Conservation (phyloP, 768 basidiomycete species). For the Porpolomopsis calyptriformis region DNA sequence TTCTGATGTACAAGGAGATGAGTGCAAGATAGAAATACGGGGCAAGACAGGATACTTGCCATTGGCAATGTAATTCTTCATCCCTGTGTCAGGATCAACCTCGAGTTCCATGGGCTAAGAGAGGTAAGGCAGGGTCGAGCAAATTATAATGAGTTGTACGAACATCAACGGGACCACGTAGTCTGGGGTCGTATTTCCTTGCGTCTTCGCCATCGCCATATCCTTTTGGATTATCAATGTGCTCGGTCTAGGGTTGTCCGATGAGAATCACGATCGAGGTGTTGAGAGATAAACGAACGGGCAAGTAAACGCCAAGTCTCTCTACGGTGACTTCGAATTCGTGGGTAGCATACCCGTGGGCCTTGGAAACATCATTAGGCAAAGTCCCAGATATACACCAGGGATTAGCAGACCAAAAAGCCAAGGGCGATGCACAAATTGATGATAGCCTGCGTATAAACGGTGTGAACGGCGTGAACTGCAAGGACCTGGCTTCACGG, state of each 20-base stretch:
- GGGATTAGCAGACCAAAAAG: conserved; percentile 52
- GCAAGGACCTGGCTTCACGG: conserved; percentile 9
- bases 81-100: conserved; percentile 74
- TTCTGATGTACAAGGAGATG: conserved; percentile 26
- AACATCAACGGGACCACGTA: conserved; percentile 78
- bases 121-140: background rate
- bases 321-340: conserved; percentile 83
- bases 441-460: conserved; percentile 55
- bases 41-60: conserved; percentile 23
- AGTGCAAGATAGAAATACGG: background rate
- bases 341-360: conserved; percentile 69
- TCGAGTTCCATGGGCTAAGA: conserved; percentile 68
- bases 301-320: conserved; percentile 76
- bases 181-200: conserved; percentile 58
- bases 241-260: conserved; percentile 60
- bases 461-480: background rate
- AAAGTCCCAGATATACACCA: background rate
- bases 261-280: background rate
- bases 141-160: conserved; percentile 11
- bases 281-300: conserved; percentile 32
- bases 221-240: conserved; percentile 90
- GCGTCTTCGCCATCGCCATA: conserved; percentile 82
- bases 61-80: conserved; percentile 95
- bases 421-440: conserved; percentile 86
- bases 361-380: conserved; percentile 28